Evolutionary conservation across 495 filamentous ascomycete species (phyloP).

Genomic region (Aspergillus panamensis): DNA sequence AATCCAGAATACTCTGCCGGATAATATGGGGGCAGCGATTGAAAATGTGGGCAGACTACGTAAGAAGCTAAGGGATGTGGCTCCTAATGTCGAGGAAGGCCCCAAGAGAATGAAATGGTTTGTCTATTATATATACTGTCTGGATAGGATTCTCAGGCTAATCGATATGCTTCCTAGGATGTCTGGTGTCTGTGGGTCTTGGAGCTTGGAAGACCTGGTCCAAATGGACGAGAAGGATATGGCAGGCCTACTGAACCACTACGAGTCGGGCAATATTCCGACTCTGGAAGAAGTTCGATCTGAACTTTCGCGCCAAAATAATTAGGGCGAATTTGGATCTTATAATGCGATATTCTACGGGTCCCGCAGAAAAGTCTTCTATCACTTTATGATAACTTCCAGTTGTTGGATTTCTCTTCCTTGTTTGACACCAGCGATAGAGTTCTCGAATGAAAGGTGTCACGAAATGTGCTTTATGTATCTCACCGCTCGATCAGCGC

Average conservation of each 20-base stretch:
- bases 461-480: too few species aligned
- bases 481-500: background rate
- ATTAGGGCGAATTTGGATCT: background rate
- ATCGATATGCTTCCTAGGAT: conserved; percentile 53
- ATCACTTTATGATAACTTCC: background rate
- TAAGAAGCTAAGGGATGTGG: conserved; percentile 72
- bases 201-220: conserved; percentile 81
- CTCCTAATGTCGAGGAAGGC: conserved; percentile 67
- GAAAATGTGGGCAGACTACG: conserved; percentile 75
- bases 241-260: conserved; percentile 68
- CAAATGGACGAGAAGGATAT: conserved; percentile 83
- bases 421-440: conserved; percentile 1
- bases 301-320: background rate
- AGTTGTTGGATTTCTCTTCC: background rate
- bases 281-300: conserved; percentile 37
- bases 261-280: conserved; percentile 49
- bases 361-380: background rate
- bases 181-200: conserved; percentile 83
- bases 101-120: conserved; percentile 91
- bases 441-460: background rate
- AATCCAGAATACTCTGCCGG: conserved; percentile 73
- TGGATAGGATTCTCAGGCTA: background rate
- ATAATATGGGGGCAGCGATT: conserved; percentile 76
- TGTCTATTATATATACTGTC: conserved; percentile 19
- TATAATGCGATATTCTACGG: background rate